Conservation (phyloP, 257 asterid species). For the Solanum paucissectum region DNA sequence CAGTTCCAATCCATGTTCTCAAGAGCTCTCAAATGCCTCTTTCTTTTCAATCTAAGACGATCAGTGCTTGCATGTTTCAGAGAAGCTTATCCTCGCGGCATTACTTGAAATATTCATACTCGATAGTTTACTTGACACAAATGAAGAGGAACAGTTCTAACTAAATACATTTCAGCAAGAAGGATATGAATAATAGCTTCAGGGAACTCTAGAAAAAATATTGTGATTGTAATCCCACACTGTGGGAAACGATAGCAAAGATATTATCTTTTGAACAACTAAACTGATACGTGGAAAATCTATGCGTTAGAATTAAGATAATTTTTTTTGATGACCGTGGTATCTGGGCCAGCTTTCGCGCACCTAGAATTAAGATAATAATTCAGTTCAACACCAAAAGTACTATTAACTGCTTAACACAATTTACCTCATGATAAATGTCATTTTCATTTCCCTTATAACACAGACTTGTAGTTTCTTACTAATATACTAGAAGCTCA, state of each 20-base stretch:
- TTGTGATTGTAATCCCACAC: background rate
- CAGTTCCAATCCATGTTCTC: background rate
- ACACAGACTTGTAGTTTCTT: background rate
- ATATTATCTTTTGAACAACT: background rate
- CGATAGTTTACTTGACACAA: background rate
- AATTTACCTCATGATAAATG: background rate
- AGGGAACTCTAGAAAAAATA: background rate
- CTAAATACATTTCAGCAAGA: background rate
- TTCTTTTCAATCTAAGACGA: background rate
- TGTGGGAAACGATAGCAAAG: background rate
- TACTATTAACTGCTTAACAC: background rate
- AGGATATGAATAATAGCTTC: background rate
- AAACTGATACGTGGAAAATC: background rate
- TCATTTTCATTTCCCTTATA: background rate
- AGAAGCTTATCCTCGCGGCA: background rate
- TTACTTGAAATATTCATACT: background rate
- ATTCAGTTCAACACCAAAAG: background rate
- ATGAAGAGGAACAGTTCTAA: background rate
- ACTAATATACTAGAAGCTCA: background rate
- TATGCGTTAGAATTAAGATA: background rate
- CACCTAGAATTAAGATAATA: background rate
- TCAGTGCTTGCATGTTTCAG: background rate
- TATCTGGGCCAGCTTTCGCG: background rate
- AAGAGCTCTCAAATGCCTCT: background rate
- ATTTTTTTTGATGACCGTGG: background rate